Percentiles rank a stretch among this genome's conserved stretches.
Evolutionary conservation across 441 rosid genomes (phyloP).

Genomic region (Eutrema salsugineum): DNA sequence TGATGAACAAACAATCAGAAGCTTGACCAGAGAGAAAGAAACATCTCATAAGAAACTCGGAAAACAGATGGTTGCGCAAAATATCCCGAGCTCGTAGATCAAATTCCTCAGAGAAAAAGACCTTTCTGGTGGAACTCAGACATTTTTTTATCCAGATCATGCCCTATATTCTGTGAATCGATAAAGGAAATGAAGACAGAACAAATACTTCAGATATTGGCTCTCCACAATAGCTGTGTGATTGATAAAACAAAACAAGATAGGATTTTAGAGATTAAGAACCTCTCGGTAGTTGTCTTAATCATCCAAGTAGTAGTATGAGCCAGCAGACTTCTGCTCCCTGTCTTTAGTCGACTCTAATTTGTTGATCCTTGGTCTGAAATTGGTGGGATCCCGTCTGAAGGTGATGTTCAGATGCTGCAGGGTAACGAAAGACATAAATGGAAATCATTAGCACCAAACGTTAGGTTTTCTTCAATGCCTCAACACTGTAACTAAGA

Average conservation of each 20-base stretch:
- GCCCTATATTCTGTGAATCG: slow-evolving; percentile 5
- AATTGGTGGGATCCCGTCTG: slow-evolving; percentile 94
- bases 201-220: background rate
- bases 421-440: background rate
- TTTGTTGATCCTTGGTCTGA: slow-evolving; percentile 91
- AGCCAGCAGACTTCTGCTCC: slow-evolving; percentile 93
- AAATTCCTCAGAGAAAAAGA: slow-evolving; percentile 11
- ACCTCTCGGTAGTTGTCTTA: slow-evolving; percentile 31
- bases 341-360: slow-evolving; percentile 93
- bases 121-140: slow-evolving; percentile 8
- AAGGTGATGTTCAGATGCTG: slow-evolving; percentile 98
- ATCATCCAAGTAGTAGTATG: slow-evolving; percentile 91
- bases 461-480: background rate
- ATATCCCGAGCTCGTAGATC: slow-evolving; percentile 5
- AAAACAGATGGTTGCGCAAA: slow-evolving; percentile 1
- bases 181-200: background rate
- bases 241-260: background rate
- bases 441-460: background rate
- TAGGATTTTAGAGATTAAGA: background rate
- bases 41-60: slow-evolving; percentile 1
- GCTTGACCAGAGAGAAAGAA: slow-evolving; percentile 4
- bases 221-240: slow-evolving; percentile 5
- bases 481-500: background rate
- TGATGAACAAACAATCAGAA: slow-evolving; percentile 17
- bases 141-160: slow-evolving; percentile 13